Conservation (phyloP, 805 yeast genomes). For the Zygoascus bituminiphila region DNA sequence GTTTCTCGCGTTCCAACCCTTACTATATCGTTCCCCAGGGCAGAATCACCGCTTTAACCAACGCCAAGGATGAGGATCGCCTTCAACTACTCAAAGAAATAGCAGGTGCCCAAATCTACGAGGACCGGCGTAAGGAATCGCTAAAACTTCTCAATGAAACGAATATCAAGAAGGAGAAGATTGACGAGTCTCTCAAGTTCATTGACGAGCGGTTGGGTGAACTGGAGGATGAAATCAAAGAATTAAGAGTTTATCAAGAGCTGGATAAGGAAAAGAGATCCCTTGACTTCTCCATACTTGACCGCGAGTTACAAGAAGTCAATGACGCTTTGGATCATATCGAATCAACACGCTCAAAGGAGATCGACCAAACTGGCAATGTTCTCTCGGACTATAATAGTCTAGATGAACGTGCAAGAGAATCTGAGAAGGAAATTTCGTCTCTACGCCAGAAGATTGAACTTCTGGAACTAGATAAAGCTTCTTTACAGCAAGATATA, state of each 20-base stretch:
- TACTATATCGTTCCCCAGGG: constrained; percentile 98
- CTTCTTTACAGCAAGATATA: constrained; percentile 43
- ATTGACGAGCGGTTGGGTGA: constrained; percentile 68
- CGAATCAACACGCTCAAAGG: constrained; percentile 8
- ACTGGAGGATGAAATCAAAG: constrained; percentile 71
- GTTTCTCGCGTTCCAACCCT: constrained; percentile 83
- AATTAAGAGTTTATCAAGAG: constrained; percentile 59
- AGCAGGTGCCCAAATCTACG: constrained; percentile 92
- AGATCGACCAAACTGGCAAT: constrained; percentile 11
- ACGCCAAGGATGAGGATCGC: constrained; percentile 80
- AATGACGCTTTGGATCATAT: constrained; percentile 8
- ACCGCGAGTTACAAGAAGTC: constrained; percentile 54
- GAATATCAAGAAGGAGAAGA: constrained; percentile 57
- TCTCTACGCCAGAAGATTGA: constrained; percentile 42
- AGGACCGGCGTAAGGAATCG: constrained; percentile 69
- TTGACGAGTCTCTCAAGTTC: constrained; percentile 62
- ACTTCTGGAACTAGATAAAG: constrained; percentile 47
- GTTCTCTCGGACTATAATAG: neutral
- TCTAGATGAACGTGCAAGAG: constrained; percentile 12
- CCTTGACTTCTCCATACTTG: constrained; percentile 66
- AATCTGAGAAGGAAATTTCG: constrained; percentile 27
- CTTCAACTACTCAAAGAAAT: constrained; percentile 76
- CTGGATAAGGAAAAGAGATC: constrained; percentile 61
- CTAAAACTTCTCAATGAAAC: constrained; percentile 71
- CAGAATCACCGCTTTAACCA: constrained; percentile 75